Conservation (phyloP, 164 flowering plant species). For the Tetrastigma voinierianum region DNA sequence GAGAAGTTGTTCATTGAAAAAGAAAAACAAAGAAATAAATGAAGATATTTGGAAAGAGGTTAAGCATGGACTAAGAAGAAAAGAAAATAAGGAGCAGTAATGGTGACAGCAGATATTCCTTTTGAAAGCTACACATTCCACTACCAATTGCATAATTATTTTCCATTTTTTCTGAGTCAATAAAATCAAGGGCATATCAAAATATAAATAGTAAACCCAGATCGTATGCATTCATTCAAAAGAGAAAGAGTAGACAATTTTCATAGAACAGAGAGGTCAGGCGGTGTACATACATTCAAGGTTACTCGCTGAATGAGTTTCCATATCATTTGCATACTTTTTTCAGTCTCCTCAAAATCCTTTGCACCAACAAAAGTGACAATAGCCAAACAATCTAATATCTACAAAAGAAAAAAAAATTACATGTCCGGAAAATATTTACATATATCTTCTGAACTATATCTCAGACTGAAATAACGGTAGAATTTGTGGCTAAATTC, state of each 20-base stretch:
- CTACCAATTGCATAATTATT: background rate
- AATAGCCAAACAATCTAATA: slow-evolving; percentile 16
- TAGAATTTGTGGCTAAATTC: background rate
- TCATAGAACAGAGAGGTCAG: background rate
- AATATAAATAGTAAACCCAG: background rate
- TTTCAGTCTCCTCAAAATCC: slow-evolving; percentile 11
- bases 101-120: background rate
- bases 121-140: background rate
- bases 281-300: slow-evolving; percentile 4
- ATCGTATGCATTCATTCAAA: background rate
- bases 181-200: background rate
- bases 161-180: background rate
- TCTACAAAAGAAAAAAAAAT: background rate
- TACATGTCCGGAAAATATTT: background rate
- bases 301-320: slow-evolving; percentile 3
- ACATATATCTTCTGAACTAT: background rate
- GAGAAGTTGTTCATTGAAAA: no score
- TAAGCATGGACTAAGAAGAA: background rate
- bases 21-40: no score
- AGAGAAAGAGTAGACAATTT: background rate
- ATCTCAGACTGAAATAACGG: background rate
- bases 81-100: background rate
- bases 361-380: slow-evolving; percentile 17
- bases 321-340: slow-evolving; percentile 19
- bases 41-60: background rate